Conservation (phyloP, 768 basidiomycete species). For the Macrolepiota albuminosa region DNA sequence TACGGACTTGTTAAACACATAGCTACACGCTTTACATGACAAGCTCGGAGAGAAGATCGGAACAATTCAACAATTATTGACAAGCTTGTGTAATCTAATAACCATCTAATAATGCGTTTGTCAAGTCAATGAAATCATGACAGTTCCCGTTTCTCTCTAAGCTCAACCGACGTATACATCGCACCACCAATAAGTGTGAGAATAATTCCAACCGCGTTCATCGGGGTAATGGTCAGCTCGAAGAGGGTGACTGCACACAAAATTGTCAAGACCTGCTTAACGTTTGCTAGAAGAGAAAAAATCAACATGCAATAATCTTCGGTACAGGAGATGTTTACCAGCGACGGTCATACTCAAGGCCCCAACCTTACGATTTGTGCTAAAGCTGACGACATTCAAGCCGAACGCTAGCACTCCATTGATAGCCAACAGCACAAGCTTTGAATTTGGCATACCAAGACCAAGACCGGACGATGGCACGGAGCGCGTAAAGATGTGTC, state of each 20-base stretch:
- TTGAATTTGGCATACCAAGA: constrained; percentile 25
- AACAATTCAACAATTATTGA: no score
- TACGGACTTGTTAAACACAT: neutral
- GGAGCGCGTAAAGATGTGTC: constrained; percentile 4
- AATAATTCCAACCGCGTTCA: constrained; percentile 78
- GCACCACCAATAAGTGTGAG: constrained; percentile 86
- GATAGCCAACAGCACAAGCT: constrained; percentile 51
- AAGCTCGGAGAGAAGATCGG: no score
- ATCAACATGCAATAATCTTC: no score
- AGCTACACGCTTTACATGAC: neutral
- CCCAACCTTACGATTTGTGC: constrained; percentile 90
- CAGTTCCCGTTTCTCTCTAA: constrained; percentile 35
- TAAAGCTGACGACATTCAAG: constrained; percentile 91
- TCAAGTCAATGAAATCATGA: neutral
- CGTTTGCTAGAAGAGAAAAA: constrained; percentile 52
- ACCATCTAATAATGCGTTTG: neutral
- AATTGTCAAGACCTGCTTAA: constrained; percentile 92
- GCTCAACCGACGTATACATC: constrained; percentile 70
- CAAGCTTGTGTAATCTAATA: no score
- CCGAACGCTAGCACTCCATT: constrained; percentile 91
- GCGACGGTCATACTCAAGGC: constrained; percentile 90
- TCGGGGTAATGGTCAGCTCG: constrained; percentile 70
- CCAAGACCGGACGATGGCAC: constrained; percentile 35
- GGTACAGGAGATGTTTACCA: constrained; percentile 49
- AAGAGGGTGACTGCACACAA: constrained; percentile 82